phyloP scores from a whole-genome alignment of 129 eudicot species.

The Saposhnikovia divaricata region DNA sequence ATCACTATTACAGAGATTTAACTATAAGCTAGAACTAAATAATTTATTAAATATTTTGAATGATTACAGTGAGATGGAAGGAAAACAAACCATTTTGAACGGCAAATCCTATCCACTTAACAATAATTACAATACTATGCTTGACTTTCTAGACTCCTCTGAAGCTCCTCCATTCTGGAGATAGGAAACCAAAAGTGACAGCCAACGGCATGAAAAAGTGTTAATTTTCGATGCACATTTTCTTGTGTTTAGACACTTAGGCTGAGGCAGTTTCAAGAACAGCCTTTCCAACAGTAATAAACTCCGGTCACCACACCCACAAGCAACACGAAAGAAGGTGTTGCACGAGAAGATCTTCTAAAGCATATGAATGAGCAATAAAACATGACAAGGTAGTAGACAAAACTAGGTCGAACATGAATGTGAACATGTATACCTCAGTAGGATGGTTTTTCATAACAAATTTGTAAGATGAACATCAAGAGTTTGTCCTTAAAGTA shows the following conservation, averaged over 20 bases:
- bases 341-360: neutral
- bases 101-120: neutral
- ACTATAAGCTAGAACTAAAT: neutral
- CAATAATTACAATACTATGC: neutral
- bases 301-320: neutral
- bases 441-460: neutral
- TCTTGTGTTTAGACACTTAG: neutral
- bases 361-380: neutral
- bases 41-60: no score
- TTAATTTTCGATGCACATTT: neutral
- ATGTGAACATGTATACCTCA: neutral
- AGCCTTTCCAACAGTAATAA: neutral
- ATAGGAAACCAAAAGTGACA: neutral
- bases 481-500: neutral
- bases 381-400: neutral
- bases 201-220: neutral
- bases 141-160: neutral
- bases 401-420: neutral
- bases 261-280: neutral
- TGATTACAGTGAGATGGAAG: neutral
- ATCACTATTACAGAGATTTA: neutral
- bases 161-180: neutral
- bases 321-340: neutral
- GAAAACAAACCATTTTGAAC: neutral
- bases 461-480: neutral